phyloP scores from a whole-genome alignment of 352 stramenopile genomes.

The Globisporangium cystogenes region DNA sequence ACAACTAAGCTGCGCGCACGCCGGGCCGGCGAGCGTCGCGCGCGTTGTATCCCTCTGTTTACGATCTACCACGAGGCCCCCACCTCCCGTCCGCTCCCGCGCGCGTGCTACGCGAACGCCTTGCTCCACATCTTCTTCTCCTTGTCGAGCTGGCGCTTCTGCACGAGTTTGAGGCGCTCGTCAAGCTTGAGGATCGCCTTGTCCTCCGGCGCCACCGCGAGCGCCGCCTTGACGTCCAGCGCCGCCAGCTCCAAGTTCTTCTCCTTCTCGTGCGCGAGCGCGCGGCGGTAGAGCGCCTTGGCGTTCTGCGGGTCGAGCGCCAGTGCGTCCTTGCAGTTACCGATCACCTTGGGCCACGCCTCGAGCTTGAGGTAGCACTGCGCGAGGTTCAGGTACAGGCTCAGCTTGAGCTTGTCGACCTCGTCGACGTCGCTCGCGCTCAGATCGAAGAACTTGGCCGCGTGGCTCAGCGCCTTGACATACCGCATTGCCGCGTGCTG shows the following conservation, averaged over 20 bases:
- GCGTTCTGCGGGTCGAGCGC: conserved; percentile 62
- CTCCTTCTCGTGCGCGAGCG: conserved; percentile 82
- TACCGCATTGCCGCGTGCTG: conserved; percentile 87
- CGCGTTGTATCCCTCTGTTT: too few species aligned
- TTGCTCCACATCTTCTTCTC: conserved; percentile 91
- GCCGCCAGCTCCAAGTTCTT: conserved; percentile 78
- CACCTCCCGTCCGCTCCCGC: too few species aligned
- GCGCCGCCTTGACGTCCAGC: conserved; percentile 51
- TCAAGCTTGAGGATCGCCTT: conserved; percentile 72
- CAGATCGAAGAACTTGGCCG: conserved; percentile 92
- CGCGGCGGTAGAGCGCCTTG: conserved; percentile 87
- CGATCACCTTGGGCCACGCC: conserved; percentile 73
- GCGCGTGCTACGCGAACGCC: conserved; percentile 73
- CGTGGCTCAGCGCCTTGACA: conserved; percentile 88
- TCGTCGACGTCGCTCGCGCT: conserved; percentile 73
- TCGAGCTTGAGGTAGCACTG: conserved; percentile 94
- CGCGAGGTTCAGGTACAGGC: conserved; percentile 89
- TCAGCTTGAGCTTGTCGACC: conserved; percentile 87
- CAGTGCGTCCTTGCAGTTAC: conserved; percentile 85
- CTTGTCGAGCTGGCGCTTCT: conserved; percentile 79
- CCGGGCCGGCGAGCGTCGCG: too few species aligned
- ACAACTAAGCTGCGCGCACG: too few species aligned
- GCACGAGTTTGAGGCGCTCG: conserved; percentile 57
- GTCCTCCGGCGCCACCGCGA: conserved; percentile 61
- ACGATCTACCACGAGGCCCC: background rate